Conservation (phyloP, 805 yeast genomes). For the Cyberlindnera subsufficiens region DNA sequence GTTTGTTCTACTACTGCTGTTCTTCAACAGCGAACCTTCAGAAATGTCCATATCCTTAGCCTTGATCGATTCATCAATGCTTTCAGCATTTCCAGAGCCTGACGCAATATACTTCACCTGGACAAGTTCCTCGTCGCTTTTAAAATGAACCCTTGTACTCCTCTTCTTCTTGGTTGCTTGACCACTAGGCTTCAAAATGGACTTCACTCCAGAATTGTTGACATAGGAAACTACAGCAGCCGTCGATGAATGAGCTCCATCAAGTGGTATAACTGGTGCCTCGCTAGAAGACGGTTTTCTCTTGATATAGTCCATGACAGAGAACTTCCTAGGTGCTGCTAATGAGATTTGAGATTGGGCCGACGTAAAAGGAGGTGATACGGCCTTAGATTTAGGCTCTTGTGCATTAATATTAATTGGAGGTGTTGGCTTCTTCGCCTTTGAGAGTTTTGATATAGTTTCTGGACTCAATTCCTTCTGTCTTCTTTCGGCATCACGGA, state of each 20-base stretch:
- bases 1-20: not conserved
- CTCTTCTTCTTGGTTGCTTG: not conserved
- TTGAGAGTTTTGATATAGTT: not conserved
- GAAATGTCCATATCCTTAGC: constrained; percentile 1
- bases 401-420: not conserved
- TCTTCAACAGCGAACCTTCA: constrained; percentile 1
- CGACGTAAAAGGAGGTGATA: too few species aligned
- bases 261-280: too few species aligned
- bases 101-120: not conserved
- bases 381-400: not conserved
- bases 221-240: not conserved
- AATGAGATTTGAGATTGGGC: too few species aligned
- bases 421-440: not conserved
- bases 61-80: not conserved
- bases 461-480: not conserved
- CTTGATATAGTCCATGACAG: too few species aligned
- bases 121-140: not conserved
- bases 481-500: not conserved
- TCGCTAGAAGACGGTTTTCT: too few species aligned
- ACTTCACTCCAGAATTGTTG: not conserved
- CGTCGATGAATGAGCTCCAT: too few species aligned
- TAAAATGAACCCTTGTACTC: not conserved
- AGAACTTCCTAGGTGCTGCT: too few species aligned
- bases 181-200: not conserved
- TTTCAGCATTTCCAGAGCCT: not conserved